phyloP scores from a whole-genome alignment of 1,284 basidiomycete genomes.

The Kalmanozyma brasiliensis region DNA sequence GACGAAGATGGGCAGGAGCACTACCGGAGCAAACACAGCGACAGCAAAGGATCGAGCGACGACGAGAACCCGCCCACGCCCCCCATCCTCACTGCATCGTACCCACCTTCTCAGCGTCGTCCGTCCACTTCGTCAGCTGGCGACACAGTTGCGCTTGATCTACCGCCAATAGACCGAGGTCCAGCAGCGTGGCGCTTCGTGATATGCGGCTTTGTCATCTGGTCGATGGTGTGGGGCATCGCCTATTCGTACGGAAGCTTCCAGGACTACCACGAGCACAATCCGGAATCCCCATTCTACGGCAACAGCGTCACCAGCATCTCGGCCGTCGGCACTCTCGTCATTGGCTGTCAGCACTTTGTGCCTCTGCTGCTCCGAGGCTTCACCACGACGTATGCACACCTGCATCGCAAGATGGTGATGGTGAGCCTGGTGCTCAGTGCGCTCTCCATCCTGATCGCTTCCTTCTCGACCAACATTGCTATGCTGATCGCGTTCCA shows the following conservation, averaged over 20 bases:
- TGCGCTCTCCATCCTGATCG: slow-evolving; percentile 33
- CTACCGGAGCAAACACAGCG: slow-evolving; percentile 11
- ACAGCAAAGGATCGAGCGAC: slow-evolving; percentile 22
- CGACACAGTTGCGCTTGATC: background rate
- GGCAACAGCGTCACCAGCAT: slow-evolving; percentile 32
- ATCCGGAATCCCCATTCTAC: slow-evolving; percentile 44
- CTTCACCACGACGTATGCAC: slow-evolving; percentile 29
- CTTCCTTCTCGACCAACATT: slow-evolving; percentile 30
- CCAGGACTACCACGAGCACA: slow-evolving; percentile 58
- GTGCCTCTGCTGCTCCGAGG: slow-evolving; percentile 39
- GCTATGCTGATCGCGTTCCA: slow-evolving; percentile 47
- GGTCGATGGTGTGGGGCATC: slow-evolving; percentile 48
- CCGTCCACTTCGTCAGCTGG: background rate
- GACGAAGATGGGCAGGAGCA: slow-evolving; percentile 14
- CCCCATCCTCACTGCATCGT: slow-evolving; percentile 15
- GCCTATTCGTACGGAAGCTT: slow-evolving; percentile 58
- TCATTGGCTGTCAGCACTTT: slow-evolving; percentile 48
- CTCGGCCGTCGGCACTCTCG: slow-evolving; percentile 49
- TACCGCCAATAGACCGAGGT: slow-evolving; percentile 24
- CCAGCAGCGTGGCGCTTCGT: slow-evolving; percentile 34
- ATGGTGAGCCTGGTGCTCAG: slow-evolving; percentile 22
- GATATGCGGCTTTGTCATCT: slow-evolving; percentile 19
- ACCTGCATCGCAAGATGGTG: slow-evolving; percentile 30
- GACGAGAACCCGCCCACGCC: slow-evolving; percentile 17
- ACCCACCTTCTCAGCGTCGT: slow-evolving; percentile 18